Conservation (phyloP, 2,329 filamentous ascomycete species). For the Teratosphaeria viscida region DNA sequence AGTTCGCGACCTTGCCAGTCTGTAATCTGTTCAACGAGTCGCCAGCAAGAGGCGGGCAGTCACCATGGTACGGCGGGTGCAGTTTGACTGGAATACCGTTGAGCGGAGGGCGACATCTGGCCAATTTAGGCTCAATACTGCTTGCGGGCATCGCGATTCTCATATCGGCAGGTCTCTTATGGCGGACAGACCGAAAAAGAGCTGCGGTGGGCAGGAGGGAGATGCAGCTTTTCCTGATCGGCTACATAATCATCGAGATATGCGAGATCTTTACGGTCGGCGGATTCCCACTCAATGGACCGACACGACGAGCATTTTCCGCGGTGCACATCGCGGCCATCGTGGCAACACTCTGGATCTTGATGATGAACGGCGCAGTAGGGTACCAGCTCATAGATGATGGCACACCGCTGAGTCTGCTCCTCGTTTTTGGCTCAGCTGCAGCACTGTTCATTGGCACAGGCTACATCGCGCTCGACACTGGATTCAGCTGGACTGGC, state of each 20-base stretch:
- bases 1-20: constrained; percentile 27
- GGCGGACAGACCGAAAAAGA: constrained; percentile 76
- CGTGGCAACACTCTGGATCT: constrained; percentile 75
- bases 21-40: constrained; percentile 54
- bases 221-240: constrained; percentile 86
- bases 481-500: constrained; percentile 73
- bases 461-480: constrained; percentile 92
- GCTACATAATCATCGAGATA: constrained; percentile 78
- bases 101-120: constrained; percentile 52
- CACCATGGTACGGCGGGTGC: constrained; percentile 52
- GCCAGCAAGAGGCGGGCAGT: constrained; percentile 50
- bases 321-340: constrained; percentile 87
- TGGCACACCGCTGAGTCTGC: constrained; percentile 74
- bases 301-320: constrained; percentile 70
- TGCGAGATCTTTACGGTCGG: constrained; percentile 96
- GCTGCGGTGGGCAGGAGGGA: constrained; percentile 92
- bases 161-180: constrained; percentile 56
- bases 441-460: constrained; percentile 71
- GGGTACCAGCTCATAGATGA: constrained; percentile 92
- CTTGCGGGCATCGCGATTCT: constrained; percentile 68
- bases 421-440: constrained; percentile 62
- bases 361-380: constrained; percentile 84
- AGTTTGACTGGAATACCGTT: constrained; percentile 64
- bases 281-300: constrained; percentile 64
- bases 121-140: constrained; percentile 88